Conservation (phyloP, 2,329 filamentous ascomycete genomes). For the Monilinia polystroma region DNA sequence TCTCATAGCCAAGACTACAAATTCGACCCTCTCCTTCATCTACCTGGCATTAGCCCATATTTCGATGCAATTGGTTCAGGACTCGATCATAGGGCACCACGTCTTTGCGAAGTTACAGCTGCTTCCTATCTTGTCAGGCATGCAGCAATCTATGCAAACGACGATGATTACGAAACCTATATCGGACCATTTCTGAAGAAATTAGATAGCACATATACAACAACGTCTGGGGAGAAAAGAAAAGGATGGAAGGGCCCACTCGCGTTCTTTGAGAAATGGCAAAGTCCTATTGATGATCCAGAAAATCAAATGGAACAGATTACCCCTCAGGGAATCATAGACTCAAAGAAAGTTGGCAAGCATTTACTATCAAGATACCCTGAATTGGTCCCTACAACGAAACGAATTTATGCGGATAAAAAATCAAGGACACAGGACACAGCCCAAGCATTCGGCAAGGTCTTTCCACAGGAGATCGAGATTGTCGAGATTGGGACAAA, state of each 20-base stretch:
- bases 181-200: constrained; percentile 52
- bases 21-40: constrained; percentile 55
- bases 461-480: constrained; percentile 37
- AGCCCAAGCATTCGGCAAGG: constrained; percentile 34
- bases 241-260: constrained; percentile 36
- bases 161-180: constrained; percentile 52
- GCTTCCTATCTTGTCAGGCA: constrained; percentile 51
- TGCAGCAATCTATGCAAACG: constrained; percentile 52
- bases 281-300: constrained; percentile 37
- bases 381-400: constrained; percentile 36
- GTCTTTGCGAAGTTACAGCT: constrained; percentile 47
- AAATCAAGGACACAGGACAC: constrained; percentile 39
- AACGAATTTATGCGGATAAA: constrained; percentile 37
- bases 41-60: constrained; percentile 57
- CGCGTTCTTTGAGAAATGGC: constrained; percentile 36
- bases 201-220: constrained; percentile 50
- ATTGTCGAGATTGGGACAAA: constrained; percentile 49
- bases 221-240: constrained; percentile 27
- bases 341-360: constrained; percentile 36
- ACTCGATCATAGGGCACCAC: constrained; percentile 39
- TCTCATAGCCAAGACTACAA: constrained; percentile 42
- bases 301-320: constrained; percentile 38
- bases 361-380: constrained; percentile 37
- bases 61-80: constrained; percentile 48
- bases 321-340: constrained; percentile 36